Evolutionary conservation across 257 asterid species (phyloP).

Genomic region (Salvia rosmarinus): DNA sequence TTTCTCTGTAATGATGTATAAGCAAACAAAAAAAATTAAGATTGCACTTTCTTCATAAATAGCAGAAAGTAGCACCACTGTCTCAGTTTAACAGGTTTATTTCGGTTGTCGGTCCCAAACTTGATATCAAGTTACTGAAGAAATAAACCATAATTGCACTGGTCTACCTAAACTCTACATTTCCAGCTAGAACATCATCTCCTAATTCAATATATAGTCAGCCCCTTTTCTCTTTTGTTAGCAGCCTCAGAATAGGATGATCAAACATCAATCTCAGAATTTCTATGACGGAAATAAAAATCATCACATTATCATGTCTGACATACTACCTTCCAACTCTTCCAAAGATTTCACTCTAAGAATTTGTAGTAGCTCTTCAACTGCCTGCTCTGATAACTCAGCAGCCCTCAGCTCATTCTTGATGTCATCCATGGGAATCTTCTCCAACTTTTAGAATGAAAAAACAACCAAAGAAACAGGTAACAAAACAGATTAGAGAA

Average conservation of each 20-base stretch:
- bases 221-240: neutral
- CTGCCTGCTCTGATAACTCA: conserved; percentile 80
- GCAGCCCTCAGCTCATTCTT: conserved; percentile 80
- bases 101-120: neutral
- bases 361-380: conserved; percentile 83
- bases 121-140: conserved; percentile 4
- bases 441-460: conserved; percentile 63
- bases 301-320: conserved; percentile 13
- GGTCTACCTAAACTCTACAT: neutral
- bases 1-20: conserved; percentile 57
- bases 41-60: neutral
- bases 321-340: conserved; percentile 73
- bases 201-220: neutral
- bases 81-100: neutral
- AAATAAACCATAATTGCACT: neutral
- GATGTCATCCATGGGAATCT: conserved; percentile 88
- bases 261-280: conserved; percentile 6
- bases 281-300: conserved; percentile 10
- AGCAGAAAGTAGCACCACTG: neutral
- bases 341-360: conserved; percentile 79
- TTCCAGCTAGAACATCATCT: neutral
- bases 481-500: conserved; percentile 23
- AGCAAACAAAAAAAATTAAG: conserved; percentile 14
- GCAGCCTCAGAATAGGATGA: conserved; percentile 3
- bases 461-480: neutral